Conservation (phyloP, 345 rosid genomes). For the Eucalyptus melliodora region DNA sequence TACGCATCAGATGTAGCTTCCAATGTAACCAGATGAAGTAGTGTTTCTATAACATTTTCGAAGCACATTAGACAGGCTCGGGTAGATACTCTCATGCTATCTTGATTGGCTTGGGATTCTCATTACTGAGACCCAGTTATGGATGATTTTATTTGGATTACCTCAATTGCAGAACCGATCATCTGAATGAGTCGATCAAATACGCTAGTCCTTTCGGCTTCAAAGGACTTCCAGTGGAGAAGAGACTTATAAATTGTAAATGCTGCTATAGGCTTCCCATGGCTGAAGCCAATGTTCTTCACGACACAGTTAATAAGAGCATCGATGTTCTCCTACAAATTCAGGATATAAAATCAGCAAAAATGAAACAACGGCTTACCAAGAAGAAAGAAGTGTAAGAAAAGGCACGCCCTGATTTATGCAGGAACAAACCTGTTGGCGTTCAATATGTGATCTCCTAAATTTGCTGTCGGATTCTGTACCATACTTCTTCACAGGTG, state of each 20-base stretch:
- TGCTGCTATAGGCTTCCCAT: constrained; percentile 89
- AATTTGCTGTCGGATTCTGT: constrained; percentile 60
- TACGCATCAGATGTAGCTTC: not conserved
- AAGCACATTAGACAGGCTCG: not conserved
- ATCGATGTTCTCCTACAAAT: constrained; percentile 75
- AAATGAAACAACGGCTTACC: not conserved
- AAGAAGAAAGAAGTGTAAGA: not conserved
- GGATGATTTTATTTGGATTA: constrained; percentile 2
- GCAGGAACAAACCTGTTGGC: constrained; percentile 62
- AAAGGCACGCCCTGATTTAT: not conserved
- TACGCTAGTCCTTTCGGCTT: constrained; percentile 89
- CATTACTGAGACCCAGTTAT: not conserved
- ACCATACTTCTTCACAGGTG: constrained; percentile 49
- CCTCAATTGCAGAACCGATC: constrained; percentile 99
- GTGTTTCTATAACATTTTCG: not conserved
- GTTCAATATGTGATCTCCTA: constrained; percentile 62
- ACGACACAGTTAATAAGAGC: constrained; percentile 69
- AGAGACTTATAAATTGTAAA: constrained; percentile 94
- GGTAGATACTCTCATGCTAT: not conserved
- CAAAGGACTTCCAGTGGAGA: constrained; percentile 96
- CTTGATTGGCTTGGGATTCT: not conserved
- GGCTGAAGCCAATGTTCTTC: constrained; percentile 67
- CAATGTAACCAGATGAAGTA: not conserved
- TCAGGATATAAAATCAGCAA: not conserved
- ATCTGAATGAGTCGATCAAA: constrained; percentile 96